Percentiles rank a stretch among this genome's conserved stretches.
These are phyloP conservation scores for Ramaria rubella DNA, from an alignment of 768 basidiomycete genomes.

Conservation along the genomic window DNA sequence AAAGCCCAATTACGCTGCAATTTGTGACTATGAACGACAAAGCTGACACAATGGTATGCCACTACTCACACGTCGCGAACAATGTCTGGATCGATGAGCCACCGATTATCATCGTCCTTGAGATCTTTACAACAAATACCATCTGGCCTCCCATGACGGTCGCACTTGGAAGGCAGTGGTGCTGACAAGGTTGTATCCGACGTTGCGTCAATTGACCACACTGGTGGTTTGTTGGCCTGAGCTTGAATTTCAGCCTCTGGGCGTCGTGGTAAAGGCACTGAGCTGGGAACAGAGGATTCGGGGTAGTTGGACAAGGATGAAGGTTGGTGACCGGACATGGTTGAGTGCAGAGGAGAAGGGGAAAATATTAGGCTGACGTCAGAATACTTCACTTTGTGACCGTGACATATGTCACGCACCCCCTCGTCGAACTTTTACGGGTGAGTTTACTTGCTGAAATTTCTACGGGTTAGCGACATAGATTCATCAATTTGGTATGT, in stretches of 20 bases:
- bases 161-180: conserved; percentile 54
- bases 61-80: conserved; percentile 74
- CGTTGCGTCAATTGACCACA: conserved; percentile 57
- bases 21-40: background rate
- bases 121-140: conserved; percentile 88
- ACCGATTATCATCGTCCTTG: conserved; percentile 70
- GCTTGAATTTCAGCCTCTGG: background rate
- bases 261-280: conserved; percentile 3
- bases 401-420: background rate
- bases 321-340: conserved; percentile 1
- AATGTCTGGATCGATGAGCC: conserved; percentile 78
- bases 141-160: conserved; percentile 42
- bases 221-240: conserved; percentile 27
- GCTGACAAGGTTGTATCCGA: conserved; percentile 29
- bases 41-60: background rate
- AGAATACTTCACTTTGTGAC: background rate
- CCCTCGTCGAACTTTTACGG: too few species aligned
- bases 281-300: background rate
- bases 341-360: background rate
- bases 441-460: too few species aligned
- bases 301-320: background rate
- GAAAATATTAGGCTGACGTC: background rate
- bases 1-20: conserved; percentile 72
- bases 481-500: too few species aligned
- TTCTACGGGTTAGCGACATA: too few species aligned